phyloP scores from a whole-genome alignment of 768 basidiomycete genomes.

The Kwoniella mangroviensis region DNA sequence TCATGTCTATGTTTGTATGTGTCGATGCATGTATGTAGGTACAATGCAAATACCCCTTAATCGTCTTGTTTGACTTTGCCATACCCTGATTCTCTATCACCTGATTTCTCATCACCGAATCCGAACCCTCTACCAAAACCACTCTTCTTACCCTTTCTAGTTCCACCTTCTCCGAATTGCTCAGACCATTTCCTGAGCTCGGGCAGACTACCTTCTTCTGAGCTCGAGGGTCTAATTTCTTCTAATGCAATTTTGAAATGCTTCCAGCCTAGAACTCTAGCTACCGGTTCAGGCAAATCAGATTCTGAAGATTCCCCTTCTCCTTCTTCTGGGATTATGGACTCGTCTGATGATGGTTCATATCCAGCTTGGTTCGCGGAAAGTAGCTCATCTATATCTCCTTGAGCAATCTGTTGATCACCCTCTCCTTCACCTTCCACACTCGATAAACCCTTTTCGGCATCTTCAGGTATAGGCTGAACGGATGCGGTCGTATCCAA shows the following conservation, averaged over 20 bases:
- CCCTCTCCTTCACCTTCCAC: constrained; percentile 18
- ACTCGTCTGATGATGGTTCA: constrained; percentile 8
- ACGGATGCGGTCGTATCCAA: not conserved
- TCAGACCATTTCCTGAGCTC: constrained; percentile 74
- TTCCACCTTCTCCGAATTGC: constrained; percentile 87
- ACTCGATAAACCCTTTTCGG: not conserved
- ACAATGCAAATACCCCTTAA: not conserved
- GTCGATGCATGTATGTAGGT: not conserved
- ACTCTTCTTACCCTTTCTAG: constrained; percentile 68
- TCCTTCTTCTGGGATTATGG: not conserved
- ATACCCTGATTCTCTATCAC: constrained; percentile 37
- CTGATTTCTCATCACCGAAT: constrained; percentile 61
- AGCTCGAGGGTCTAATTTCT: constrained; percentile 88
- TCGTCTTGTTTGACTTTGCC: constrained; percentile 45
- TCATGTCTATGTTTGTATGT: not conserved
- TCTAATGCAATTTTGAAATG: constrained; percentile 84
- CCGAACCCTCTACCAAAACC: constrained; percentile 91
- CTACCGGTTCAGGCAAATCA: not conserved
- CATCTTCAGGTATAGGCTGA: not conserved
- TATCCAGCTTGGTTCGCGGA: constrained; percentile 15
- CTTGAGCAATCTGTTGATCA: constrained; percentile 17
- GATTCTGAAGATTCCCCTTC: not conserved
- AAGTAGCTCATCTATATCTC: constrained; percentile 5
- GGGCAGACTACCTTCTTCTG: constrained; percentile 63
- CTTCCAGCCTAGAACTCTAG: constrained; percentile 45